These are phyloP conservation scores for Albophoma yamanashiensis DNA, from an alignment of 2,329 filamentous ascomycete genomes.

Conservation along the genomic window DNA sequence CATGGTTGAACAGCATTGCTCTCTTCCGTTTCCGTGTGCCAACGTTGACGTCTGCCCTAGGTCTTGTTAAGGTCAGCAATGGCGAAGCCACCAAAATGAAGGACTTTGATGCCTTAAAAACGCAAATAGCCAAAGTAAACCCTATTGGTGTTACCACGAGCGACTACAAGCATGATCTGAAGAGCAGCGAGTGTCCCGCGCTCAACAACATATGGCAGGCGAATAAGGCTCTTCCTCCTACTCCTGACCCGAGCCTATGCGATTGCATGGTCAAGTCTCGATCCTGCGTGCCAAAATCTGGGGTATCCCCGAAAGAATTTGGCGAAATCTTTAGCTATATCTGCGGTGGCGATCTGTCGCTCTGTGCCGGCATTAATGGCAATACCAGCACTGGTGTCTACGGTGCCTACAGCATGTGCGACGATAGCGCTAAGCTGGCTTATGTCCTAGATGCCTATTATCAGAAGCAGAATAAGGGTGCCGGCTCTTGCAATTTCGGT, in stretches of 20 bases:
- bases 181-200: conserved; percentile 29
- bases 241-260: conserved; percentile 71
- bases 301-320: conserved; percentile 43
- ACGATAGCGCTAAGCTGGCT: conserved; percentile 56
- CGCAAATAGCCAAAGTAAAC: conserved; percentile 55
- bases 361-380: conserved; percentile 57
- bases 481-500: conserved; percentile 58
- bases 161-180: neutral
- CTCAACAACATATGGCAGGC: conserved; percentile 47
- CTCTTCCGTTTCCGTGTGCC: too few relatives aligned
- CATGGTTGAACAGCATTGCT: too few relatives aligned
- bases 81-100: conserved; percentile 53
- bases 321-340: conserved; percentile 63
- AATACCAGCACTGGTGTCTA: conserved; percentile 41
- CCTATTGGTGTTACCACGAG: conserved; percentile 24
- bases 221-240: conserved; percentile 62
- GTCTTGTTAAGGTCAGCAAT: conserved; percentile 54
- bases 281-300: conserved; percentile 40
- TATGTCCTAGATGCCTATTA: conserved; percentile 70
- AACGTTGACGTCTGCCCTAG: conserved; percentile 18
- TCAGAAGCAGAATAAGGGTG: conserved; percentile 38
- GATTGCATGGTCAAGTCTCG: conserved; percentile 72
- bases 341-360: conserved; percentile 46
- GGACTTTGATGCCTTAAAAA: conserved; percentile 66
- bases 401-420: conserved; percentile 72